Evolutionary conservation across 768 basidiomycete species (phyloP).

Genomic region (Russula brevipes): DNA sequence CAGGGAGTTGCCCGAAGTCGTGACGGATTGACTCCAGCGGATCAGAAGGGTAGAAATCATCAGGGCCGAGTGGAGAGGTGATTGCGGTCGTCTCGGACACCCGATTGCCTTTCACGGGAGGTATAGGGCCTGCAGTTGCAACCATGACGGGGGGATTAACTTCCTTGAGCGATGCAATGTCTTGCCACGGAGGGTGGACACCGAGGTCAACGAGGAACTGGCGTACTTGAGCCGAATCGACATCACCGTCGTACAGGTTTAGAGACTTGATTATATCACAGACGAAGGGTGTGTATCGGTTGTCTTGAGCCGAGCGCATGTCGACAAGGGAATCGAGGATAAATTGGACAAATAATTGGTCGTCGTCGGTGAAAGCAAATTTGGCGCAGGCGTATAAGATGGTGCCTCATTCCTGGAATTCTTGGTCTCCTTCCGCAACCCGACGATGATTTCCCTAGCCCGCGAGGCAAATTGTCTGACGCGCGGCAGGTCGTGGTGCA

Average conservation of each 20-base stretch:
- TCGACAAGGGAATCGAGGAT: conserved; percentile 50
- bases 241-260: conserved; percentile 33
- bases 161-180: conserved; percentile 33
- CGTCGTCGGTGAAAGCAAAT: conserved; percentile 47
- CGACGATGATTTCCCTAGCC: conserved; percentile 41
- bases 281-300: conserved; percentile 54
- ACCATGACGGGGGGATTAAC: not conserved
- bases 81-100: not conserved
- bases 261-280: conserved; percentile 57
- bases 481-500: conserved; percentile 36
- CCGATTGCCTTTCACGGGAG: not conserved
- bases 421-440: not conserved
- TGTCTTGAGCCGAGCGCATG: conserved; percentile 46
- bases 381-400: conserved; percentile 29
- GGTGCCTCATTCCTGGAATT: conserved; percentile 25
- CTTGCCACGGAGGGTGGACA: conserved; percentile 76
- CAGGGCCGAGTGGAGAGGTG: conserved; percentile 40
- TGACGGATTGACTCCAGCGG: conserved; percentile 66
- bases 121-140: not conserved
- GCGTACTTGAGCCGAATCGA: conserved; percentile 38
- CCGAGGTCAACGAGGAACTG: conserved; percentile 65
- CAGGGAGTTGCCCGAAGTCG: conserved; percentile 76
- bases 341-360: conserved; percentile 54
- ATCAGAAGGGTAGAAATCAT: conserved; percentile 63
- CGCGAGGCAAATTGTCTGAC: conserved; percentile 49